Conservation (phyloP, 2,329 filamentous ascomycete genomes). For the Claviceps quebecensis region DNA sequence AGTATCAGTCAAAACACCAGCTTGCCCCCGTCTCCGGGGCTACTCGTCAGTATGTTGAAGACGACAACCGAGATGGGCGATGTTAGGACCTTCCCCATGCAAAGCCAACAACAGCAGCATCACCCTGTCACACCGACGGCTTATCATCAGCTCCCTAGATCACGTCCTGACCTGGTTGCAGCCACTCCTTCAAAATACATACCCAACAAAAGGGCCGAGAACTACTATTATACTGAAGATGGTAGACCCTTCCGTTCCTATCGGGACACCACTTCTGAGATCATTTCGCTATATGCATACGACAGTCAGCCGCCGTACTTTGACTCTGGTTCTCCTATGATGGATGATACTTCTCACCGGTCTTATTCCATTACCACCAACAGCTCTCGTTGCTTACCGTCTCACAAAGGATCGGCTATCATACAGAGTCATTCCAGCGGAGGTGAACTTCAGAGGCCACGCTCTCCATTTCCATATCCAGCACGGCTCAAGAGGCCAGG, state of each 20-base stretch:
- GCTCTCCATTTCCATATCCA: slow-evolving; percentile 45
- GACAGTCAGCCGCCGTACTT: slow-evolving; percentile 31
- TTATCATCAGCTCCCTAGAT: slow-evolving; percentile 15
- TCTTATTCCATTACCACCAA: slow-evolving; percentile 43
- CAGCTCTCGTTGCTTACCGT: slow-evolving; percentile 31
- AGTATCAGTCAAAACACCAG: slow-evolving; percentile 28
- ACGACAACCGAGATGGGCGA: slow-evolving; percentile 54
- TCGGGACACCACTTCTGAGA: slow-evolving; percentile 38
- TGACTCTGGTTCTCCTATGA: slow-evolving; percentile 27
- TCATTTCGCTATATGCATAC: slow-evolving; percentile 40
- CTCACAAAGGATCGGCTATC: slow-evolving; percentile 32
- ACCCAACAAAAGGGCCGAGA: slow-evolving; percentile 17
- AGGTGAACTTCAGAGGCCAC: slow-evolving; percentile 32
- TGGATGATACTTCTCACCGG: slow-evolving; percentile 32
- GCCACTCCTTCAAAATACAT: slow-evolving; percentile 12
- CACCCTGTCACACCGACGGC: slow-evolving; percentile 15
- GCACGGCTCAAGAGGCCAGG: slow-evolving; percentile 41
- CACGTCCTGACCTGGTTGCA: slow-evolving; percentile 18
- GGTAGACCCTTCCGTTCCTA: slow-evolving; percentile 32
- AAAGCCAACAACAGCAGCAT: slow-evolving; percentile 5
- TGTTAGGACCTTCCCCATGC: slow-evolving; percentile 46
- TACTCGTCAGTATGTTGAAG: slow-evolving; percentile 50
- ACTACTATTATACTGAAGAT: slow-evolving; percentile 24
- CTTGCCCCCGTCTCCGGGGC: slow-evolving; percentile 34
- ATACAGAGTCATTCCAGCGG: slow-evolving; percentile 32